phyloP scores from a whole-genome alignment of 192 early-diverging fungal genomes.

The Backusella westeae region DNA sequence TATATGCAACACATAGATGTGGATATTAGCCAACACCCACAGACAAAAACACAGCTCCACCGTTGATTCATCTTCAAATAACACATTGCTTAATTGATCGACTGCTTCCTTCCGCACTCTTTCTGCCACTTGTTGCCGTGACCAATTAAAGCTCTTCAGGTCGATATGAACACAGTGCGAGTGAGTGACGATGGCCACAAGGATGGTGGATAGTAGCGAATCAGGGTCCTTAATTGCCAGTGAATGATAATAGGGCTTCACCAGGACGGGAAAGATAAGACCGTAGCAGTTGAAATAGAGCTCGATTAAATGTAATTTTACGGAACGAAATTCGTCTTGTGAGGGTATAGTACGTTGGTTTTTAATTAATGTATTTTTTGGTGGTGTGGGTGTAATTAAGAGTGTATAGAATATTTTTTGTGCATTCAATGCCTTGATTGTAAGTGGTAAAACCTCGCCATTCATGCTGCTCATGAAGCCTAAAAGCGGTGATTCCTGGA shows the following conservation, averaged over 20 bases:
- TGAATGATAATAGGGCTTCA: neutral
- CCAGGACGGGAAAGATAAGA: neutral
- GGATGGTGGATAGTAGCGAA: constrained; percentile 8
- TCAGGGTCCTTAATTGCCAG: neutral
- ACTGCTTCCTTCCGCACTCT: neutral
- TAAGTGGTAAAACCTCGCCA: neutral
- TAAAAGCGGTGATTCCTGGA: neutral
- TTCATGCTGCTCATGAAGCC: neutral
- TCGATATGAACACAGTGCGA: constrained; percentile 10
- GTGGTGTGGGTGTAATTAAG: neutral
- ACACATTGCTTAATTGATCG: neutral
- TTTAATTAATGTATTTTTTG: neutral
- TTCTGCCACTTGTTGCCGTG: constrained; percentile 2
- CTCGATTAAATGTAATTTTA: neutral
- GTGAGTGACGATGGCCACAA: neutral
- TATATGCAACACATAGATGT: neutral
- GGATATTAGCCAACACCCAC: neutral
- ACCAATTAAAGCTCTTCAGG: neutral
- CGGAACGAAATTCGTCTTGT: neutral
- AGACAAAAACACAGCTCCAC: constrained; percentile 4
- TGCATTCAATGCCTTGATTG: neutral
- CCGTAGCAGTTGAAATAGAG: constrained; percentile 1
- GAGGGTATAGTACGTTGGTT: neutral
- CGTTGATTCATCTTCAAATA: constrained; percentile 12
- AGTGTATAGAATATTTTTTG: constrained; percentile 2